A percentile compares a stretch with the other conserved stretches of the same genome.
phyloP scores from a whole-genome alignment of 1,284 basidiomycete genomes.

The Boletus hoseneyae region DNA sequence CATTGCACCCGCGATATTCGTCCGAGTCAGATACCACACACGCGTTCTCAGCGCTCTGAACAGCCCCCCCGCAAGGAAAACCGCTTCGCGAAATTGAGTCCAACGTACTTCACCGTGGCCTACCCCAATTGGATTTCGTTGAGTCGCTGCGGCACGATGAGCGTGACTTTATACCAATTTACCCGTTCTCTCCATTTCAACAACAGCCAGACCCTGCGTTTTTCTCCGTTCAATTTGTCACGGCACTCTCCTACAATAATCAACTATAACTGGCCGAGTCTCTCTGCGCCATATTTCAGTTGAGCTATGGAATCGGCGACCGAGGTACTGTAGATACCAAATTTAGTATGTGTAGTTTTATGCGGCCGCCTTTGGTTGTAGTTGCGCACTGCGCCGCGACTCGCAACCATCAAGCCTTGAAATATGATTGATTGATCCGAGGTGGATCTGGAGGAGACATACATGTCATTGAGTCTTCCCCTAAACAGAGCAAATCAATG shows the following conservation, averaged over 20 bases:
- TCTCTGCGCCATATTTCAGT: neutral
- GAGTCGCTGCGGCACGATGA: neutral
- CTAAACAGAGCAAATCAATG: neutral
- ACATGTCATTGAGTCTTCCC: neutral
- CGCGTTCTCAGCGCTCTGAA: neutral
- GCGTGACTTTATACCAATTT: neutral
- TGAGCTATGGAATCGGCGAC: neutral
- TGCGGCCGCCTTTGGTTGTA: no score
- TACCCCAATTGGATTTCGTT: neutral
- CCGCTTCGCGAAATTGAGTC: neutral
- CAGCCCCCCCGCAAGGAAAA: neutral
- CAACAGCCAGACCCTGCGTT: neutral
- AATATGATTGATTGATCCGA: neutral
- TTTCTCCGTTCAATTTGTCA: neutral
- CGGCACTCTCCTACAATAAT: neutral
- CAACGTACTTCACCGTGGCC: neutral
- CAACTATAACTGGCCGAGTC: neutral
- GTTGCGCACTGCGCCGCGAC: neutral
- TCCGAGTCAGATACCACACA: slow-evolving; percentile 4
- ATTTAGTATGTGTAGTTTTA: slow-evolving; percentile 33
- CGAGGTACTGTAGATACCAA: slow-evolving; percentile 13
- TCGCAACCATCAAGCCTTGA: neutral
- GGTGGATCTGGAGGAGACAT: neutral
- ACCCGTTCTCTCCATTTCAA: neutral
- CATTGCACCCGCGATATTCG: slow-evolving; percentile 27